Conservation (phyloP, 306 rosid genomes). For the Quercus bicolor region DNA sequence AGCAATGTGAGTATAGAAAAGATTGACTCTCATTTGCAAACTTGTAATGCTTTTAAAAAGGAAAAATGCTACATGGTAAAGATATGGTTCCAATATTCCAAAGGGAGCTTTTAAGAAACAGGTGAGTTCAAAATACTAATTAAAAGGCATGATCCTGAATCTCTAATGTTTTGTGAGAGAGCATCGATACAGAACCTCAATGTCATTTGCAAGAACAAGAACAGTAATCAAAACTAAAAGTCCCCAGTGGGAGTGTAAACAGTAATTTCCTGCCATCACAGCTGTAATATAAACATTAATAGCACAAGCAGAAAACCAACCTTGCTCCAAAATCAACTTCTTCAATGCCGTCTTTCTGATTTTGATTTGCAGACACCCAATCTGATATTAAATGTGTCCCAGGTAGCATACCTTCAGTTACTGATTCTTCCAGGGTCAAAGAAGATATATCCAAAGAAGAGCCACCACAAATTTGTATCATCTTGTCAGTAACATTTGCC, state of each 20-base stretch:
- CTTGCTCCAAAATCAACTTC: conserved; percentile 90
- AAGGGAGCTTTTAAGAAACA: no score
- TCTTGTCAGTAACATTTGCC: conserved; percentile 25
- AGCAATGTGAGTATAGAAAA: not conserved
- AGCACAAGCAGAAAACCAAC: conserved; percentile 42
- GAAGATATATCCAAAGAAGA: conserved; percentile 31
- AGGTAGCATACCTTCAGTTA: conserved; percentile 47
- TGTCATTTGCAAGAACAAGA: conserved; percentile 8
- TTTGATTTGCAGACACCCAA: conserved; percentile 61
- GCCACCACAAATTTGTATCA: conserved; percentile 33
- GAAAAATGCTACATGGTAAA: not conserved
- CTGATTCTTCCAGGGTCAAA: conserved; percentile 36
- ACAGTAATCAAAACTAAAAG: not conserved
- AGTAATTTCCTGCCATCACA: not conserved
- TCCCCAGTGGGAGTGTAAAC: conserved; percentile 1
- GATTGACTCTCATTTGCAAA: not conserved
- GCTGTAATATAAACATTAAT: conserved; percentile 12
- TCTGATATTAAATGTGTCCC: conserved; percentile 70
- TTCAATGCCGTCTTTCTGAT: conserved; percentile 38
- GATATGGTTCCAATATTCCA: not conserved
- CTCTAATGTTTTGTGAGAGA: not conserved
- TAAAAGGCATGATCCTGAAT: not conserved
- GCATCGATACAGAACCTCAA: not conserved
- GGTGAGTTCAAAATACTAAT: not conserved
- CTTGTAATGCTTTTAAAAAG: not conserved